Percentiles rank a stretch among this genome's conserved stretches.
phyloP scores from a whole-genome alignment of 73 alveolate genomes.

The Paramecium pentaurelia region DNA sequence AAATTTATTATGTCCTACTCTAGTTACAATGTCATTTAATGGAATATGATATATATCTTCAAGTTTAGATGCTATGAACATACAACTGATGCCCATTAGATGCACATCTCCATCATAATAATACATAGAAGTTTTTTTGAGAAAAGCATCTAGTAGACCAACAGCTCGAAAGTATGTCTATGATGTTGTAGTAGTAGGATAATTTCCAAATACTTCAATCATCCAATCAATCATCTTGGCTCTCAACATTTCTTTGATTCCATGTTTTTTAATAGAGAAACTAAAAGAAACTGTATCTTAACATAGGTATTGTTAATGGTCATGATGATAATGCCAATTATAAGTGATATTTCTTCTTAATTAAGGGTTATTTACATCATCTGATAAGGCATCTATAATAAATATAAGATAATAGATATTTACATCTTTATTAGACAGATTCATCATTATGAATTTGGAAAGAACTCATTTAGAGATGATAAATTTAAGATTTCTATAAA shows the following conservation, averaged over 20 bases:
- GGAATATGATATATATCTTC: constrained; percentile 75
- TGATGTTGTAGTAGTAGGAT: constrained; percentile 61
- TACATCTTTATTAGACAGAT: not conserved
- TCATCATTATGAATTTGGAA: not conserved
- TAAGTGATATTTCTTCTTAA: not conserved
- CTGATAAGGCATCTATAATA: constrained; percentile 21
- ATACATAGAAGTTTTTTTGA: constrained; percentile 50
- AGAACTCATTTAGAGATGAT: not conserved
- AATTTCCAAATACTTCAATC: constrained; percentile 86
- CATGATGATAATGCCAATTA: constrained; percentile 27
- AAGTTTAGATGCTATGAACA: constrained; percentile 83
- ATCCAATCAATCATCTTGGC: constrained; percentile 95
- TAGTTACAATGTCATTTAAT: constrained; percentile 26
- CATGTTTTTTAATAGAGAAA: constrained; percentile 58
- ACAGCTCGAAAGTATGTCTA: constrained; percentile 86
- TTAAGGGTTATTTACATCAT: constrained; percentile 20
- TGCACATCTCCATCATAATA: constrained; percentile 59
- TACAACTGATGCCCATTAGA: constrained; percentile 80
- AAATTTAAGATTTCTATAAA: not conserved
- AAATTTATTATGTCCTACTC: constrained; percentile 57
- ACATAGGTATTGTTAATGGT: not conserved
- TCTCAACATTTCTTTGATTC: constrained; percentile 69
- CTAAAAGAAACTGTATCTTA: constrained; percentile 15
- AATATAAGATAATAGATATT: not conserved
- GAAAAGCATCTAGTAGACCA: constrained; percentile 78